Percentiles rank a stretch among this genome's conserved stretches.
Conservation (phyloP, 164 flowering plant genomes). For the Aristolochia contorta region DNA sequence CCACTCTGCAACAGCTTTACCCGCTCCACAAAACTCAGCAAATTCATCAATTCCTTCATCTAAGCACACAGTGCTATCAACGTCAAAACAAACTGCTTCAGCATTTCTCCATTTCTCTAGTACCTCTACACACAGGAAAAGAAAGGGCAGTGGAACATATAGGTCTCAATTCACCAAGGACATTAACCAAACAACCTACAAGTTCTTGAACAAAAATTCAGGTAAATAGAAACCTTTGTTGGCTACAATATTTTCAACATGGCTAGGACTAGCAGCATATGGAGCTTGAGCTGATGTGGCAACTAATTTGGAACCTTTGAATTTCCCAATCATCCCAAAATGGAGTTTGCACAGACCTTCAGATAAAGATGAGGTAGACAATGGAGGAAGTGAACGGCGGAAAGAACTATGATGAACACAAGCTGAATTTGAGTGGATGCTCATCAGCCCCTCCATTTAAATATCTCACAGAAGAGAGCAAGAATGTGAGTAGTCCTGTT, state of each 20-base stretch:
- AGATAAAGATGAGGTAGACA: conserved; percentile 9
- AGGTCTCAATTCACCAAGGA: neutral
- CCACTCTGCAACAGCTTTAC: conserved; percentile 98
- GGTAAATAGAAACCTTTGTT: conserved; percentile 34
- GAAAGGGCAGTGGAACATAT: neutral
- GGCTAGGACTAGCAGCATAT: conserved; percentile 13
- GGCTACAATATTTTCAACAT: conserved; percentile 32
- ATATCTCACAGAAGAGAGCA: neutral
- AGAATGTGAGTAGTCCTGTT: neutral
- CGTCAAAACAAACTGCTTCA: conserved; percentile 94
- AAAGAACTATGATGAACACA: conserved; percentile 8
- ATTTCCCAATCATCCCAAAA: conserved; percentile 18
- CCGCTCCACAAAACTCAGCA: conserved; percentile 99
- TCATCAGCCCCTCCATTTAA: conserved; percentile 45
- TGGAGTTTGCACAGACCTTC: conserved; percentile 9
- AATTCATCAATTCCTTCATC: conserved; percentile 99
- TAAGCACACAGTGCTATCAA: conserved; percentile 94
- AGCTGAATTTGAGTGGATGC: conserved; percentile 14
- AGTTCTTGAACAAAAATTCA: neutral
- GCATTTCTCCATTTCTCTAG: conserved; percentile 62
- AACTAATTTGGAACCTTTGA: conserved; percentile 17
- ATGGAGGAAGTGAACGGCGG: conserved; percentile 6
- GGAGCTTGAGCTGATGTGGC: conserved; percentile 34
- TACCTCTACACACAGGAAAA: conserved; percentile 30
- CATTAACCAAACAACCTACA: neutral